A percentile compares a stretch with the other conserved stretches of the same genome.
Conservation (phyloP, 805 yeast genomes). For the Danielia oregonensis region DNA sequence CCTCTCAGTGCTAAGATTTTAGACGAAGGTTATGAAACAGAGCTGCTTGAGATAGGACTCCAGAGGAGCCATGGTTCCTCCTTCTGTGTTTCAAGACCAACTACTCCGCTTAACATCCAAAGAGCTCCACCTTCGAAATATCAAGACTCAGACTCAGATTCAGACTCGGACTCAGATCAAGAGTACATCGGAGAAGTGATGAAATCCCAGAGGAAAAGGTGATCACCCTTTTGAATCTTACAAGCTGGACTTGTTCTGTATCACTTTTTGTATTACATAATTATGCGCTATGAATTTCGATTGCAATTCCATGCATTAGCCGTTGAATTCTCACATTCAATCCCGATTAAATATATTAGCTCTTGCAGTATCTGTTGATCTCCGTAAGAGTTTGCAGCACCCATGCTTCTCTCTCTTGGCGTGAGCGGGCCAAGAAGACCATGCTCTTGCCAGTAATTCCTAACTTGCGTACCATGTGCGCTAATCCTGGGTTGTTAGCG, state of each 20-base stretch:
- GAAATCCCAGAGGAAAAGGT: not conserved
- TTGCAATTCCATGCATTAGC: no score
- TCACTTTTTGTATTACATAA: no score
- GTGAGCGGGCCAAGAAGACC: conserved; percentile 76
- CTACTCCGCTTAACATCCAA: not conserved
- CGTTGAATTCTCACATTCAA: no score
- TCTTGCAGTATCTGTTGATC: conserved; percentile 37
- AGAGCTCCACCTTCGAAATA: not conserved
- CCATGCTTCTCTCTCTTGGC: conserved; percentile 85
- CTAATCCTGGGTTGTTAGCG: conserved; percentile 39
- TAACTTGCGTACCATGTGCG: conserved; percentile 47
- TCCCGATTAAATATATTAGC: conserved; percentile 1
- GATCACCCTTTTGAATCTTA: no score
- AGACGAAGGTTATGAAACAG: not conserved
- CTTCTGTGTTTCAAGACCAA: not conserved
- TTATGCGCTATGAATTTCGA: no score
- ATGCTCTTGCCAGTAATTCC: conserved; percentile 67
- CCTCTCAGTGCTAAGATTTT: not conserved
- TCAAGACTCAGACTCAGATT: not conserved
- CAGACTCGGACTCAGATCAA: not conserved
- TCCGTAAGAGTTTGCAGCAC: conserved; percentile 46
- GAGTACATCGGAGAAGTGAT: not conserved
- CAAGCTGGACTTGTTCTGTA: no score
- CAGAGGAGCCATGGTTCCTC: not conserved
- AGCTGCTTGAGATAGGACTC: not conserved